A percentile compares a stretch with the other conserved stretches of the same genome.
These are phyloP conservation scores for Spergularia marina DNA, from an alignment of 148 eudicot species.

Conservation along the genomic window DNA sequence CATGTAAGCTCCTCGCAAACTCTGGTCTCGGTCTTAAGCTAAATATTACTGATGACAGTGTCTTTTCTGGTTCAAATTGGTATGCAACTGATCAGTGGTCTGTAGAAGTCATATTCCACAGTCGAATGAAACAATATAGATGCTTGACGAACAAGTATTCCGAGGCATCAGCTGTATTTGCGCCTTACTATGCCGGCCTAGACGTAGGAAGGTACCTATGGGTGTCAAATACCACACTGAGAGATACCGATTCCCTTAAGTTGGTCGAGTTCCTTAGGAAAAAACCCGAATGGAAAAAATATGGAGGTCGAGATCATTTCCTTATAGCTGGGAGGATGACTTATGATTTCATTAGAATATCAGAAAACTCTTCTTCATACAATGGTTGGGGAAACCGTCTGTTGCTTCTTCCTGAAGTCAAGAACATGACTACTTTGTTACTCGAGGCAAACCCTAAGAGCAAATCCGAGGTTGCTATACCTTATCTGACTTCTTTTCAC, in stretches of 20 bases:
- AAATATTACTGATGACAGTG: slow-evolving; percentile 11
- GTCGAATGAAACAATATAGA: slow-evolving; percentile 56
- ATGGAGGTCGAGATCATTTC: slow-evolving; percentile 65
- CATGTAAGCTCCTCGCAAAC: slow-evolving; percentile 52
- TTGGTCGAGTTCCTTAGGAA: slow-evolving; percentile 39
- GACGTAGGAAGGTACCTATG: slow-evolving; percentile 54
- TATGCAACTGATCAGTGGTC: slow-evolving; percentile 57
- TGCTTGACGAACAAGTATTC: slow-evolving; percentile 66
- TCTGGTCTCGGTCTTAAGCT: slow-evolving; percentile 51
- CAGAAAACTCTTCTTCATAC: slow-evolving; percentile 23
- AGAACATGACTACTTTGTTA: slow-evolving; percentile 54
- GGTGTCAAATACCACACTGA: slow-evolving; percentile 15
- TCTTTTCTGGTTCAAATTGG: slow-evolving; percentile 35
- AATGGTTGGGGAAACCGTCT: slow-evolving; percentile 57
- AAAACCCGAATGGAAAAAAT: slow-evolving; percentile 58
- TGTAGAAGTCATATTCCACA: slow-evolving; percentile 58
- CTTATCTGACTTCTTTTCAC: slow-evolving; percentile 76
- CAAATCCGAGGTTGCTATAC: slow-evolving; percentile 57
- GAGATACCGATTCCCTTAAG: slow-evolving; percentile 41
- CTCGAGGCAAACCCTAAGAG: slow-evolving; percentile 70
- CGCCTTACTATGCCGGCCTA: slow-evolving; percentile 69
- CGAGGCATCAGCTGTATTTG: slow-evolving; percentile 54
- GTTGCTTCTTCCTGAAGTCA: slow-evolving; percentile 46
- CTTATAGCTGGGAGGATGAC: slow-evolving; percentile 58
- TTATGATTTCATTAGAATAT: slow-evolving; percentile 58